Percentiles rank a stretch among this genome's conserved stretches.
Evolutionary conservation across 1,139 yeast species (phyloP).

Genomic region (Hanseniaspora gamundiae): DNA sequence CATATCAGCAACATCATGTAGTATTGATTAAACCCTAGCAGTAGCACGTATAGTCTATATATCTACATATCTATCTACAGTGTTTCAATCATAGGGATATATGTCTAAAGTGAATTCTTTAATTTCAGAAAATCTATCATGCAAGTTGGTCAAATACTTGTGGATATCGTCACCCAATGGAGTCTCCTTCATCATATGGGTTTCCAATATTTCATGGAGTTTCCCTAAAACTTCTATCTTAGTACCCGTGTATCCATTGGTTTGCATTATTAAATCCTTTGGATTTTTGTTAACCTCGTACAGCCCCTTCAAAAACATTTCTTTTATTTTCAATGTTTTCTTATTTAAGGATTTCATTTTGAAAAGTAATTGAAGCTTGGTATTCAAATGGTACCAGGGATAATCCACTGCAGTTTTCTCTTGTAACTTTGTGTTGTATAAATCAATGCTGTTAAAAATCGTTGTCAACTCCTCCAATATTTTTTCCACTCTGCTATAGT

Average conservation of each 20-base stretch:
- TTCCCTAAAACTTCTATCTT: background rate
- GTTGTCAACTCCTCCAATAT: slow-evolving; percentile 1
- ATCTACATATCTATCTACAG: background rate
- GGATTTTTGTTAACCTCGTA: background rate
- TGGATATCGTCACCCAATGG: background rate
- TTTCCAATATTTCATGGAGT: background rate
- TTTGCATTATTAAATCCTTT: background rate
- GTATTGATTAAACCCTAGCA: background rate
- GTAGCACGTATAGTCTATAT: background rate
- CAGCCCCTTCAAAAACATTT: slow-evolving; percentile 21
- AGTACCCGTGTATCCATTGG: slow-evolving; percentile 25
- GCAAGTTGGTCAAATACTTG: background rate
- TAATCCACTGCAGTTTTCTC: slow-evolving; percentile 42
- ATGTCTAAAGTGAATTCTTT: background rate
- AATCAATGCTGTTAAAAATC: slow-evolving; percentile 16
- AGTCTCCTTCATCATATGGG: background rate
- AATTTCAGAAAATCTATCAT: background rate
- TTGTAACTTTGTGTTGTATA: slow-evolving; percentile 26
- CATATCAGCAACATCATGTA: no score
- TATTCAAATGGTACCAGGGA: slow-evolving; percentile 56
- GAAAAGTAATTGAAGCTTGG: slow-evolving; percentile 46
- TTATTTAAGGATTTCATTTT: slow-evolving; percentile 43
- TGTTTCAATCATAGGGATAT: background rate
- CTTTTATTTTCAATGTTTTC: slow-evolving; percentile 41
- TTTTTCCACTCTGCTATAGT: background rate